phyloP scores from a whole-genome alignment of 192 early-diverging fungal genomes.

The Rhizophagus clarus region DNA sequence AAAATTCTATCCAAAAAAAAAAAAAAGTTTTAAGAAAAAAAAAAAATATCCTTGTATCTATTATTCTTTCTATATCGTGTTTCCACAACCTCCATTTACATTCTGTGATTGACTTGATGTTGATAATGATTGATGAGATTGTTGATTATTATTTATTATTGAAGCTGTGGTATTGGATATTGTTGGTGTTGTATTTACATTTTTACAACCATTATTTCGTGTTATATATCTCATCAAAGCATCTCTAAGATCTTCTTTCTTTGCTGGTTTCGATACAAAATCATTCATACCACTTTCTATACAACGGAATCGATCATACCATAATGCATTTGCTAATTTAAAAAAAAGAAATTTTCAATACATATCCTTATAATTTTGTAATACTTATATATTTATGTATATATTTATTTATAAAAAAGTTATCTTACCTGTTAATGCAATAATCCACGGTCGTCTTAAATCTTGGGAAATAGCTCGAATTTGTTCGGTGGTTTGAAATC shows the following conservation, averaged over 20 bases:
- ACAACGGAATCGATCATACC: constrained; percentile 40
- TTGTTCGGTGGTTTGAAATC: constrained; percentile 35
- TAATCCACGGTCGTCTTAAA: constrained; percentile 31
- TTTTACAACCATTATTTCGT: background rate
- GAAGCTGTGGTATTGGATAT: no score
- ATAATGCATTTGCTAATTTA: constrained; percentile 45
- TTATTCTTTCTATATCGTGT: background rate
- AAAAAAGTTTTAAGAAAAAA: no score
- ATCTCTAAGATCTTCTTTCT: constrained; percentile 47
- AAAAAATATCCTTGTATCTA: no score
- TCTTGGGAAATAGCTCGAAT: constrained; percentile 36
- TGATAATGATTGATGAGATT: background rate
- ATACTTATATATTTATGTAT: background rate
- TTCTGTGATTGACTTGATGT: background rate
- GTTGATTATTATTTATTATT: background rate
- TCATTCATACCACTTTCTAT: constrained; percentile 53
- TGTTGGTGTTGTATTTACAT: background rate
- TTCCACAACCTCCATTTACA: background rate
- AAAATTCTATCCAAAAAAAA: no score
- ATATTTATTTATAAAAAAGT: no score
- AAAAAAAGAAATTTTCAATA: constrained; percentile 23
- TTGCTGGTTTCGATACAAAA: constrained; percentile 51
- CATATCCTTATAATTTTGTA: no score
- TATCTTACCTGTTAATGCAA: constrained; percentile 17
- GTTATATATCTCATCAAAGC: constrained; percentile 2